Conservation (phyloP, 106 monocot species). For the Dendrobium chrysotoxum region DNA sequence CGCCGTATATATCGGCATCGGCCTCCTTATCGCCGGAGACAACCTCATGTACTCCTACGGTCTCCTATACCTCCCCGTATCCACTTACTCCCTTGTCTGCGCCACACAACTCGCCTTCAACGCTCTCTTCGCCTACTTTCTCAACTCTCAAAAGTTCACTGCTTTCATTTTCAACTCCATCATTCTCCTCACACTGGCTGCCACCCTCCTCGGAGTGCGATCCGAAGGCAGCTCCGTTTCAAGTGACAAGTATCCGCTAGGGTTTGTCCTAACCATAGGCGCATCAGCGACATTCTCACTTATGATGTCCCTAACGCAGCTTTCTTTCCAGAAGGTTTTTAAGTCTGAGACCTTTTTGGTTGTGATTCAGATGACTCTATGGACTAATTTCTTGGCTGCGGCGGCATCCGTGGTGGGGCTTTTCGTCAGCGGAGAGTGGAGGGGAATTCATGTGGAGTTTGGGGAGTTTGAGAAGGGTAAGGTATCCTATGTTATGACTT, state of each 20-base stretch:
- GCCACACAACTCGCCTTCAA: slow-evolving; percentile 50
- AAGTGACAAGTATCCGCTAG: slow-evolving; percentile 12
- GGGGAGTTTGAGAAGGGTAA: slow-evolving; percentile 16
- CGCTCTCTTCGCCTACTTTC: slow-evolving; percentile 37
- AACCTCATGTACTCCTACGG: slow-evolving; percentile 50
- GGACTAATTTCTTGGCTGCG: slow-evolving; percentile 19
- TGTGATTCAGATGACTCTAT: slow-evolving; percentile 33
- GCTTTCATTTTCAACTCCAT: slow-evolving; percentile 34
- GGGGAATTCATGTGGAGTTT: slow-evolving; percentile 27
- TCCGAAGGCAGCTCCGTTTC: slow-evolving; percentile 2
- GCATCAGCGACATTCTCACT: slow-evolving; percentile 40
- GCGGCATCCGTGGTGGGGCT: slow-evolving; percentile 20
- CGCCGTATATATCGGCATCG: slow-evolving; percentile 17
- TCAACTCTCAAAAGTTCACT: slow-evolving; percentile 44
- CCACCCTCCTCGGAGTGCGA: slow-evolving; percentile 23
- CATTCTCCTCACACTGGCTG: slow-evolving; percentile 30
- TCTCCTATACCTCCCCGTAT: slow-evolving; percentile 42
- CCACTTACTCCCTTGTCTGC: slow-evolving; percentile 41
- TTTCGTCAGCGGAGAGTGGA: slow-evolving; percentile 49
- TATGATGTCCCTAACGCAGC: slow-evolving; percentile 36
- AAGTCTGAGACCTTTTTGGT: slow-evolving; percentile 22
- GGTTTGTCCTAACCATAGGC: slow-evolving; percentile 24
- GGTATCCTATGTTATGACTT: slow-evolving; percentile 30
- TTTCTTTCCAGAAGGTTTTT: slow-evolving; percentile 37
- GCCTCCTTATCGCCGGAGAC: slow-evolving; percentile 31